Conservation (phyloP, 768 basidiomycete genomes). For the Leucosporidium creatinivorum region DNA sequence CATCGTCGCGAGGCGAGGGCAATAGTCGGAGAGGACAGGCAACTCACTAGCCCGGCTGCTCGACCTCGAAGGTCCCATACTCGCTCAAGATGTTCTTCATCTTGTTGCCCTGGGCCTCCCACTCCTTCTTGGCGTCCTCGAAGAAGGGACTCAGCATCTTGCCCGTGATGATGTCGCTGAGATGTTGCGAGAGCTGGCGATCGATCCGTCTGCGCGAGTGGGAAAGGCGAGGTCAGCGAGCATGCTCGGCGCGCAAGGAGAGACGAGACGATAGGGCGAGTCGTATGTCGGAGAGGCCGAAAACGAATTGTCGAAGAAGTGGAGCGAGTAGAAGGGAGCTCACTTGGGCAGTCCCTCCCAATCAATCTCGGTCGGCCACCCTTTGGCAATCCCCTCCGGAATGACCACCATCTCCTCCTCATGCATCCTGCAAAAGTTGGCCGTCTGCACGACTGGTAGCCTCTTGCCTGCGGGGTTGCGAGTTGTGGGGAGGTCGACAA, state of each 20-base stretch:
- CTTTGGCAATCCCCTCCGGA: conserved; percentile 18
- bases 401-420: conserved; percentile 24
- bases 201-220: conserved; percentile 16
- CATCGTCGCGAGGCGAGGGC: neutral
- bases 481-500: neutral
- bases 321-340: neutral
- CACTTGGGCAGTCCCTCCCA: conserved; percentile 20
- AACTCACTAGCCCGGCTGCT: conserved; percentile 83
- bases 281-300: too few relatives aligned
- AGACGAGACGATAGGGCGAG: too few relatives aligned
- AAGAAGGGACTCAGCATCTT: conserved; percentile 1
- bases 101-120: conserved; percentile 56
- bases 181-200: neutral
- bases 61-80: conserved; percentile 69
- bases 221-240: too few relatives aligned
- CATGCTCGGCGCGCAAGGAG: too few relatives aligned
- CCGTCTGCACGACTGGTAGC: conserved; percentile 19
- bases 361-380: conserved; percentile 22
- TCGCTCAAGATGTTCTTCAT: conserved; percentile 65
- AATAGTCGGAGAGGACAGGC: neutral
- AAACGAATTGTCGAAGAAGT: too few relatives aligned
- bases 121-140: conserved; percentile 38
- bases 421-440: conserved; percentile 31
- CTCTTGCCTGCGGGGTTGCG: conserved; percentile 20
- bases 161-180: conserved; percentile 9